These are phyloP conservation scores for Cystobasidium sp. DNA, from an alignment of 1,284 basidiomycete genomes.

Conservation along the genomic window DNA sequence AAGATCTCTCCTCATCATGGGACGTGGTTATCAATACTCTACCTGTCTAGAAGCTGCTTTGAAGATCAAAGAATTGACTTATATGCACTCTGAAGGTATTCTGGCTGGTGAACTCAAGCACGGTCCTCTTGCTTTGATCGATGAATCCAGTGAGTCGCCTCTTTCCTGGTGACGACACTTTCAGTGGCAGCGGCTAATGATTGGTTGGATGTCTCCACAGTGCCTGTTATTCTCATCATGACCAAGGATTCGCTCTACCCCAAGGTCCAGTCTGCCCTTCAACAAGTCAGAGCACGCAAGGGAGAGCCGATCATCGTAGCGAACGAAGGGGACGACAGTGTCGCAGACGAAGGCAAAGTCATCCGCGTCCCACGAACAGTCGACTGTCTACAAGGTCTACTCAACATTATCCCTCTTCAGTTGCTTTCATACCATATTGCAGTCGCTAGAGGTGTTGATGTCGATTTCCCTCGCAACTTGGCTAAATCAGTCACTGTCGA, in stretches of 20 bases:
- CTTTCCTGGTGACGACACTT: no score
- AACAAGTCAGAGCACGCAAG: constrained; percentile 96
- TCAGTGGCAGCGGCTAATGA: no score
- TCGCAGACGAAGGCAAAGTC: constrained; percentile 64
- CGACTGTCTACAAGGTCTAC: constrained; percentile 91
- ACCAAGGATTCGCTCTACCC: constrained; percentile 97
- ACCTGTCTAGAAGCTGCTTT: constrained; percentile 97
- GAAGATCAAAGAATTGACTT: constrained; percentile 89
- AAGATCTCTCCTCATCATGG: constrained; percentile 94
- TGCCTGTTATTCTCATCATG: constrained; percentile 92
- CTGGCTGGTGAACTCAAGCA: constrained; percentile 98
- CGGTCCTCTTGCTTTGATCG: constrained; percentile 93
- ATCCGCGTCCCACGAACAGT: constrained; percentile 69
- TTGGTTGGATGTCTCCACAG: no score
- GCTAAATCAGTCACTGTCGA: constrained; percentile 51
- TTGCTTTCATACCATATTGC: constrained; percentile 96
- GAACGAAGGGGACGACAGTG: constrained; percentile 87
- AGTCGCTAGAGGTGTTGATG: constrained; percentile 92
- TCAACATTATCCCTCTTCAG: constrained; percentile 97
- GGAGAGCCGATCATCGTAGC: constrained; percentile 93
- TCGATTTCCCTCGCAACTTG: constrained; percentile 94
- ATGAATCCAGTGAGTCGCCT: no score
- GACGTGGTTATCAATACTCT: constrained; percentile 95
- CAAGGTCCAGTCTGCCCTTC: constrained; percentile 93
- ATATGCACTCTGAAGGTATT: constrained; percentile 65